A percentile compares a stretch with the other conserved stretches of the same genome.
phyloP scores from a whole-genome alignment of 306 rosid species.

The Vigna nakashimae region DNA sequence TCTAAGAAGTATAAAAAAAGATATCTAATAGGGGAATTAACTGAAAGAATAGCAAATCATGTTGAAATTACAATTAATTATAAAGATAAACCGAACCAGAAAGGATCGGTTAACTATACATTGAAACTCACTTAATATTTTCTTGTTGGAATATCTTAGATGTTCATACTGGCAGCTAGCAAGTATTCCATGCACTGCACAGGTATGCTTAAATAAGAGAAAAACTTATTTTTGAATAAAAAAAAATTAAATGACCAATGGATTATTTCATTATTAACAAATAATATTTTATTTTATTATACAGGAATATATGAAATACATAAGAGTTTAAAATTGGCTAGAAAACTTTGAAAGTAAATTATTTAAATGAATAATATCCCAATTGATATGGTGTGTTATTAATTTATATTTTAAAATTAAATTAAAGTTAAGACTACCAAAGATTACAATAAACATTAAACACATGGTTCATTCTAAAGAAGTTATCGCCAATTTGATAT shows the following conservation, averaged over 20 bases:
- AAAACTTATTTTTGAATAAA: not conserved
- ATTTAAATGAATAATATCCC: not conserved
- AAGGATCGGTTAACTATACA: conserved; percentile 6
- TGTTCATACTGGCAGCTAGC: not conserved
- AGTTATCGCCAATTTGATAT: not conserved
- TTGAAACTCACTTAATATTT: not conserved
- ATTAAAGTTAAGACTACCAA: not conserved
- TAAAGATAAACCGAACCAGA: not conserved
- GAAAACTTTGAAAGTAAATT: not conserved
- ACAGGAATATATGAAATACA: not conserved
- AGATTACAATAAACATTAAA: not conserved
- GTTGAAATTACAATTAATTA: not conserved
- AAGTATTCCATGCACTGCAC: not conserved
- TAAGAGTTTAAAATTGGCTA: not conserved
- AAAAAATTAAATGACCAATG: not conserved
- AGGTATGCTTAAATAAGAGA: not conserved
- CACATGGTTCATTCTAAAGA: not conserved
- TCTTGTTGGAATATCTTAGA: not conserved
- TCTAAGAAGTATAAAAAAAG: not conserved
- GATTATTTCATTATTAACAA: not conserved
- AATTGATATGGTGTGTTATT: not conserved
- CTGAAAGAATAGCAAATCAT: conserved; percentile 9
- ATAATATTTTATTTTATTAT: not conserved
- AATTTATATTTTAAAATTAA: not conserved
- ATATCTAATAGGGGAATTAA: not conserved